These are phyloP conservation scores for Pyrenula massariospora DNA, from an alignment of 495 filamentous ascomycete species.

Conservation along the genomic window DNA sequence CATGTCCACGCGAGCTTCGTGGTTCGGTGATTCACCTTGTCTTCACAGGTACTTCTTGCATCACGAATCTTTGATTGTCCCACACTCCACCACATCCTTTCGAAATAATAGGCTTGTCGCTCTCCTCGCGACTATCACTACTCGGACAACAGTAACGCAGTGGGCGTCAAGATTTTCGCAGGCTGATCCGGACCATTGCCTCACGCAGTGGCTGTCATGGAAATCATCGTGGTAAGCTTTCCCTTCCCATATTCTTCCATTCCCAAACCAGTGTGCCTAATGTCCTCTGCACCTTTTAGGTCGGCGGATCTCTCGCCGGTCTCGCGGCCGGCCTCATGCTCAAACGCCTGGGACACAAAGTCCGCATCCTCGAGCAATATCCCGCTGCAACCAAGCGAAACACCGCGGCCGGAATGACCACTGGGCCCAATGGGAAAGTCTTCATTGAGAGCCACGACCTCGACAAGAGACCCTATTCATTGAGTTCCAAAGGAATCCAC, in stretches of 20 bases:
- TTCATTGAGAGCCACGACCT: slow-evolving; percentile 11
- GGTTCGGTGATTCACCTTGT: too few species aligned
- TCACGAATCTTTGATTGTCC: too few species aligned
- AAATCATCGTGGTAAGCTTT: neutral
- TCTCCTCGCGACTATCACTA: too few species aligned
- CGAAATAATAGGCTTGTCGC: too few species aligned
- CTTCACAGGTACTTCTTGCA: too few species aligned
- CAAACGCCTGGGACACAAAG: slow-evolving; percentile 17
- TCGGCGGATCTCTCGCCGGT: slow-evolving; percentile 22
- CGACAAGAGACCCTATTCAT: slow-evolving; percentile 1
- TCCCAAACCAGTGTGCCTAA: neutral
- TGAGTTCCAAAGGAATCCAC: slow-evolving; percentile 3
- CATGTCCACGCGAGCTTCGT: too few species aligned
- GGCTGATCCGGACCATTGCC: too few species aligned
- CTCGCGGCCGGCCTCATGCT: slow-evolving; percentile 19
- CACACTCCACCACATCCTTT: too few species aligned
- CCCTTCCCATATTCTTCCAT: neutral
- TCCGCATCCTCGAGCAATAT: slow-evolving; percentile 16
- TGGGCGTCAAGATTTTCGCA: too few species aligned
- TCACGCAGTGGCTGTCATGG: too few species aligned
- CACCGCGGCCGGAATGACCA: slow-evolving; percentile 14
- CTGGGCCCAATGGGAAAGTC: slow-evolving; percentile 5
- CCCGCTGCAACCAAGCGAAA: slow-evolving; percentile 5
- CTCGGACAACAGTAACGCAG: too few species aligned
- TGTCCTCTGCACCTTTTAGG: slow-evolving; percentile 3